A percentile compares a stretch with the other conserved stretches of the same genome.
phyloP scores from a whole-genome alignment of 768 basidiomycete species.

The Mycena amicta region DNA sequence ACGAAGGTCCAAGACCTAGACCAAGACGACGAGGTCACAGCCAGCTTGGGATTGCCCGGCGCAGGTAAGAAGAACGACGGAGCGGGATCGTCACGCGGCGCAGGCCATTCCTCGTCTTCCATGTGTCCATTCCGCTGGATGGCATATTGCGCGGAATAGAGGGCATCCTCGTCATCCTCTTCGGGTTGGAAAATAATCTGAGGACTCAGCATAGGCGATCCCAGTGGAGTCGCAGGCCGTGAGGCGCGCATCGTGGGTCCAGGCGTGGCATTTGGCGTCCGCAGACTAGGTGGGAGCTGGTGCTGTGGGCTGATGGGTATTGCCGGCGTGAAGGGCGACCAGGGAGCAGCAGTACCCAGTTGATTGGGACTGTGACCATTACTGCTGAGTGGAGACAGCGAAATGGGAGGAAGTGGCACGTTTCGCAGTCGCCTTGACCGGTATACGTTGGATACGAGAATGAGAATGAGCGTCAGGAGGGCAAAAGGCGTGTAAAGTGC shows the following conservation, averaged over 20 bases:
- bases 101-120: constrained; percentile 39
- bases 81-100: constrained; percentile 30
- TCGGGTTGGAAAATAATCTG: constrained; percentile 35
- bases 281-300: constrained; percentile 40
- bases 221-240: constrained; percentile 43
- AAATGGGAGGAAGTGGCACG: constrained; percentile 31
- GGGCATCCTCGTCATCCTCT: constrained; percentile 51
- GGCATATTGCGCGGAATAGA: constrained; percentile 55
- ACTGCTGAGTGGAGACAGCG: constrained; percentile 34
- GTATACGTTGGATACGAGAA: constrained; percentile 48
- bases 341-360: constrained; percentile 37
- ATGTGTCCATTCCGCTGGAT: constrained; percentile 38
- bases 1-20: constrained; percentile 60
- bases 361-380: constrained; percentile 26
- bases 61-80: constrained; percentile 42
- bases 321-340: constrained; percentile 45
- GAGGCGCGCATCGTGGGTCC: constrained; percentile 45
- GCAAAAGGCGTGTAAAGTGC: constrained; percentile 66
- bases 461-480: constrained; percentile 51
- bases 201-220: constrained; percentile 36
- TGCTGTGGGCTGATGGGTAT: constrained; percentile 42
- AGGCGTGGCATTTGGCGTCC: constrained; percentile 39
- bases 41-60: constrained; percentile 29
- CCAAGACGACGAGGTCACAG: constrained; percentile 28
- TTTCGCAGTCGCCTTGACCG: constrained; percentile 27